Evolutionary conservation across 331 rosid species (phyloP), one percentile per base, ranked within the genome.

Genomic region (Erythrophleum ivorense): DNA sequence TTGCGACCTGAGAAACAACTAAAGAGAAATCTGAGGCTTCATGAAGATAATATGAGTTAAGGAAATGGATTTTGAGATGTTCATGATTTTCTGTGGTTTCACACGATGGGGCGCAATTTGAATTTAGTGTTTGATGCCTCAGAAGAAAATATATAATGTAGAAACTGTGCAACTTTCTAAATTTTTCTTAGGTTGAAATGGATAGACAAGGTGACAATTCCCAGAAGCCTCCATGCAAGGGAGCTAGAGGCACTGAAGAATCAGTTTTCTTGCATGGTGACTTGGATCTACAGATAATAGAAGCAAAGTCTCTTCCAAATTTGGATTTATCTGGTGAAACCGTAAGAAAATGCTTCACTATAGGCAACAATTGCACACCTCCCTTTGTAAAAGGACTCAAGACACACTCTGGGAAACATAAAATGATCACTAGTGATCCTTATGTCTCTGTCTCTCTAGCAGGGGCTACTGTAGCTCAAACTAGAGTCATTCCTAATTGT

Each of bases 281-380:
- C 29, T 82, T 87, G 73, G 92, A 92, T 77, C 50, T 90, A 29
- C 82, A 88, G 73, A 89, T 92, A 77, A 67, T 92, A 76, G 97
- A 90, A 89, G 97, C 93, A 13, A 92, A 90, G 67, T 76, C 90
- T 66, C 97, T 92, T 80, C 97, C 97, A 57, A 92, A 92, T 84
- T 83, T 92, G 84, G 97, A 92, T 85, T 82, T 89, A 72, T 66
- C 94, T 38, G 58, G 81, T 16, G 93, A 90, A 76, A 66, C 92
- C 72, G 29, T 90, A 73, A 90, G 97, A 83, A 80, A 66, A 77
- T 90, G 94, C 58, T 60, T 90, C 53, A 90, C 88, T 38, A 73
- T 82, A 86, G 88, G 91, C n/a, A 92, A 77, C 31, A 71, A 83
- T 66, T 88, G 89, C 46, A 73, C 90, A 3, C 62, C 86, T 33